phyloP scores from a whole-genome alignment of 495 filamentous ascomycete genomes.

The Tirmania nivea region DNA sequence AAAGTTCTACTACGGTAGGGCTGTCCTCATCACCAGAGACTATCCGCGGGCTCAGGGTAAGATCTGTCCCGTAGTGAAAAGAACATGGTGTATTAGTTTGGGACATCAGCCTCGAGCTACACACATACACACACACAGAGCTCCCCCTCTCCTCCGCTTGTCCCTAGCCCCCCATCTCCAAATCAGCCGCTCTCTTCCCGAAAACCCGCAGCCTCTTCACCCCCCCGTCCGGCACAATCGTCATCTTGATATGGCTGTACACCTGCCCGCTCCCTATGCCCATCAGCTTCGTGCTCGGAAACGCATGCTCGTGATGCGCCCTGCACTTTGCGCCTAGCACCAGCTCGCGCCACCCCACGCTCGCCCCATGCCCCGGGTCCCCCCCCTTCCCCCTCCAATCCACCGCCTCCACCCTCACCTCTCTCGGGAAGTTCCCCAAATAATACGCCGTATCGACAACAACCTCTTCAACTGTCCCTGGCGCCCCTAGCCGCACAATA shows the following conservation, averaged over 20 bases:
- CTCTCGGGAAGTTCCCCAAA: constrained; percentile 70
- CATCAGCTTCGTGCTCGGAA: constrained; percentile 22
- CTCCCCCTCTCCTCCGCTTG: too few species aligned
- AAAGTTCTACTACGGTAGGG: too few species aligned
- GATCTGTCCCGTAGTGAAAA: too few species aligned
- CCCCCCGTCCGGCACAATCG: constrained; percentile 79
- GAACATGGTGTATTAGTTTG: too few species aligned
- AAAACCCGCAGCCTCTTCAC: constrained; percentile 72
- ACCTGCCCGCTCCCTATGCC: constrained; percentile 26
- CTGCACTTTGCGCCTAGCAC: constrained; percentile 44
- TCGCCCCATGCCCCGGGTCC: constrained; percentile 2
- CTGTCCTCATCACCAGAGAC: too few species aligned
- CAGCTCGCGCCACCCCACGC: constrained; percentile 42
- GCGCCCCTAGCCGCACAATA: constrained; percentile 47
- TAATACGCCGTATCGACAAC: constrained; percentile 80
- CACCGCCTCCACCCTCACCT: constrained; percentile 46
- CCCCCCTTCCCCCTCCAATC: constrained; percentile 28
- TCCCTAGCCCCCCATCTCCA: too few species aligned
- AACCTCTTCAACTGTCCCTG: constrained; percentile 46
- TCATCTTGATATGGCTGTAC: constrained; percentile 68
- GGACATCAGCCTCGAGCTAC: too few species aligned
- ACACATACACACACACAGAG: too few species aligned
- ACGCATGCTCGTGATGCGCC: constrained; percentile 68
- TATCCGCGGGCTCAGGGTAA: too few species aligned
- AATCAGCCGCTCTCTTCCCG: constrained; percentile 33